Evolutionary conservation across 805 yeast species (phyloP).

Genomic region (Candida coleopterorum): DNA sequence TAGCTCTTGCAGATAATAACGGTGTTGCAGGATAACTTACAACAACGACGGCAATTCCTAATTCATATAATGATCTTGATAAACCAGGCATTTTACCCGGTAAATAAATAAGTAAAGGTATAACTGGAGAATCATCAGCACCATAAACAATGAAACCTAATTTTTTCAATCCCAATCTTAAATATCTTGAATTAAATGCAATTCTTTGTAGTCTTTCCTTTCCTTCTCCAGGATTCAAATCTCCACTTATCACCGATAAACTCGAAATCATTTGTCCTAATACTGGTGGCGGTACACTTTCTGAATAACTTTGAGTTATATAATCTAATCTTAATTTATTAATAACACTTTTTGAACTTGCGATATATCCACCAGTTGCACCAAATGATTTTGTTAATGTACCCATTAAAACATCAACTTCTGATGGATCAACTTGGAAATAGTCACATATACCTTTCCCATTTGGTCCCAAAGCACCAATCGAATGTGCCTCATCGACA

Average conservation of each 20-base stretch:
- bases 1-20: conserved; percentile 78
- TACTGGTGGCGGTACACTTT: conserved; percentile 87
- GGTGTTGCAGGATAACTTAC: conserved; percentile 99
- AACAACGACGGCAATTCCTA: conserved; percentile 88
- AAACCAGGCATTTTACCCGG: conserved; percentile 95
- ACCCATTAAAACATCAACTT: conserved; percentile 91
- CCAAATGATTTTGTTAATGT: conserved; percentile 97
- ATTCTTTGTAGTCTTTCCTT: conserved; percentile 84
- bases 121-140: conserved; percentile 93
- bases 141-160: conserved; percentile 94
- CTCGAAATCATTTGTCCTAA: conserved; percentile 83
- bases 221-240: conserved; percentile 89
- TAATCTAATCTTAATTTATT: conserved; percentile 71
- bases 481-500: conserved; percentile 97
- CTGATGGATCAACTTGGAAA: conserved; percentile 71
- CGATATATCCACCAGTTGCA: conserved; percentile 96
- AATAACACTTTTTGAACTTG: conserved; percentile 66
- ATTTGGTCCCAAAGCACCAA: conserved; percentile 95
- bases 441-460: conserved; percentile 97
- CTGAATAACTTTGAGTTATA: conserved; percentile 73
- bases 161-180: conserved; percentile 84
- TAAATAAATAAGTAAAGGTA: conserved; percentile 79
- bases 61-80: conserved; percentile 72
- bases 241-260: conserved; percentile 73
- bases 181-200: conserved; percentile 92